These are phyloP conservation scores for Boletus rubroflammeus DNA, from an alignment of 768 basidiomycete genomes.

Conservation along the genomic window DNA sequence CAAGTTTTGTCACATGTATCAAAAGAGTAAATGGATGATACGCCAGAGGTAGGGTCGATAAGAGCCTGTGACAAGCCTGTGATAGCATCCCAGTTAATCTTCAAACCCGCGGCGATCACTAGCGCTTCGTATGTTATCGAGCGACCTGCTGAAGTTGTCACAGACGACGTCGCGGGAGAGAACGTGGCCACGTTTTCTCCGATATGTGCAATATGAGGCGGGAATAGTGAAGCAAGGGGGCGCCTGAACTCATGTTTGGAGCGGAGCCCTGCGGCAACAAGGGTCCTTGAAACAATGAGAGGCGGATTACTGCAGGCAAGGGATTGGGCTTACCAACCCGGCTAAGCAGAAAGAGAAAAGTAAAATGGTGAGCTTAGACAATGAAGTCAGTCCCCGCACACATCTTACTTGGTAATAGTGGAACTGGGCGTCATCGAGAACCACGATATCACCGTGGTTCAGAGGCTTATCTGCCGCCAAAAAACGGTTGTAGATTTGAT, in stretches of 20 bases:
- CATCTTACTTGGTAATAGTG: slow-evolving; percentile 80
- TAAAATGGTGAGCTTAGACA: not conserved
- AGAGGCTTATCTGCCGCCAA: slow-evolving; percentile 63
- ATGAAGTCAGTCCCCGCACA: not conserved
- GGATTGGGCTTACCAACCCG: slow-evolving; percentile 73
- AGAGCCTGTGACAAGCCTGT: slow-evolving; percentile 73
- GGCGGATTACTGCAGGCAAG: not conserved
- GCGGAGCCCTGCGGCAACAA: slow-evolving; percentile 85
- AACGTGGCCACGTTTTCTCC: slow-evolving; percentile 70
- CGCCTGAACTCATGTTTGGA: slow-evolving; percentile 66
- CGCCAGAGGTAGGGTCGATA: slow-evolving; percentile 69
- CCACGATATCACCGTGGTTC: slow-evolving; percentile 73
- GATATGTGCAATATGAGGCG: slow-evolving; percentile 67
- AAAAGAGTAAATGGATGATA: slow-evolving; percentile 91
- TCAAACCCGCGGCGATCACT: slow-evolving; percentile 85
- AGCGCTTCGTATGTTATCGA: slow-evolving; percentile 78
- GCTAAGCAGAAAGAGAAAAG: slow-evolving; percentile 40
- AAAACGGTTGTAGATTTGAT: slow-evolving; percentile 84
- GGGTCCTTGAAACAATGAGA: slow-evolving; percentile 57
- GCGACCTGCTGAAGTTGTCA: slow-evolving; percentile 70
- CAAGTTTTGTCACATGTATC: slow-evolving; percentile 87
- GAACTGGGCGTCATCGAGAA: slow-evolving; percentile 75
- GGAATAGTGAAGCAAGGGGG: slow-evolving; percentile 67
- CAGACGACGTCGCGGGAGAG: slow-evolving; percentile 66
- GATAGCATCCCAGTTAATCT: slow-evolving; percentile 80